phyloP scores from a whole-genome alignment of 2,329 filamentous ascomycete genomes.

The Raffaelea ambrosiae region DNA sequence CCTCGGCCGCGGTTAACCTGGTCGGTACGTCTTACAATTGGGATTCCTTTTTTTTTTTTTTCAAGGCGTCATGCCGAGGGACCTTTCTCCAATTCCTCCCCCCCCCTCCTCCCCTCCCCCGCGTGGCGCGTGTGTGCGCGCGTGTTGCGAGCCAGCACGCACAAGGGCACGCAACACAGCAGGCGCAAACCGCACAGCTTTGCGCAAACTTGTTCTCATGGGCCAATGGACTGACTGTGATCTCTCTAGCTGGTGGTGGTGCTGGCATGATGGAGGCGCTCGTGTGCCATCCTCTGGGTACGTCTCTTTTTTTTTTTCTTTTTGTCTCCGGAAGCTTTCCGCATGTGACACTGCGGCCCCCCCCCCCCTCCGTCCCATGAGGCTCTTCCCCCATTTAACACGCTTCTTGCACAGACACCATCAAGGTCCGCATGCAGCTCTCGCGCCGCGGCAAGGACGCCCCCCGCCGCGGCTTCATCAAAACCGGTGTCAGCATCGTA shows the following conservation, averaged over 20 bases:
- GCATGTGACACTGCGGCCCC: constrained; percentile 4
- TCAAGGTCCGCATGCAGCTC: constrained; percentile 99
- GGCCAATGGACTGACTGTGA: no score
- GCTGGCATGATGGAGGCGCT: constrained; percentile 99
- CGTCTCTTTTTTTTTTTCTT: no score
- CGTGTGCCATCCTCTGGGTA: constrained; percentile 87
- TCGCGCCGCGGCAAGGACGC: constrained; percentile 78
- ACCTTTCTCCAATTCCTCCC: neutral
- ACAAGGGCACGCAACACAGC: no score
- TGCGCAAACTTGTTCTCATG: no score
- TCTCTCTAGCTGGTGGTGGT: constrained; percentile 70
- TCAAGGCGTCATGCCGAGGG: no score
- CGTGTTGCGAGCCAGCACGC: no score
- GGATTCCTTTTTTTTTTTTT: constrained; percentile 2
- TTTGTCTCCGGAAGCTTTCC: no score
- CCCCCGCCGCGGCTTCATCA: constrained; percentile 79
- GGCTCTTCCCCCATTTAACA: no score
- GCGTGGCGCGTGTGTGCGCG: no score
- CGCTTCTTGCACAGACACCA: constrained; percentile 56
- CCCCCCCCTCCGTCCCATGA: constrained; percentile 4
- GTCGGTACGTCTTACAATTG: constrained; percentile 54
- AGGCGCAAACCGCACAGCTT: no score
- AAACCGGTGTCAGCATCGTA: constrained; percentile 79
- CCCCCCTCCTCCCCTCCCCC: no score
- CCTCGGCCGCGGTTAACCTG: constrained; percentile 77